Base-by-base conservation (phyloP, 352 stramenopile species). In the Globisporangium uncinulatum region DNA sequence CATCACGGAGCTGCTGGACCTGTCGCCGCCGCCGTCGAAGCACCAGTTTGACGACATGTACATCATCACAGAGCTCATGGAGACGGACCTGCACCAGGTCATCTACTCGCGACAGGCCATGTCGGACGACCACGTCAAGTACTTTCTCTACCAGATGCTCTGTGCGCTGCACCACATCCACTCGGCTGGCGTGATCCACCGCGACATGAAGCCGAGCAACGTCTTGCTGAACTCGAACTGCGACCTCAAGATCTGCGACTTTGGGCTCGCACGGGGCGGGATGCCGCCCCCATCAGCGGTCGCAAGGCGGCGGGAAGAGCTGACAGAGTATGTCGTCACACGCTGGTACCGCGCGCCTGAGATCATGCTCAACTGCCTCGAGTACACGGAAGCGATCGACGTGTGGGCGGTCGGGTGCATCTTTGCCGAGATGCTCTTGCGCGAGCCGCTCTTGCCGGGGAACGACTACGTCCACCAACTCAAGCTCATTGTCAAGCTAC, bases 21-120 rank as follows among this genome's bases (percentile, higher is more conserved):
- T 98, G 69, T 84, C 94, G 70, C 85, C 91, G 19, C 93, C 95
- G 41, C 74, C 71, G 54, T 94, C 89, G 56, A 76, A 95, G n/a
- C 86, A 95, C 59, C 83, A 97, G 49, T 98, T 98, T 60, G 73
- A 96, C 20, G 94, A 99, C 77, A 94, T 99, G 51, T 98, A 98
- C 68, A 97, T 98, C 59, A 95, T 98, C 42, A 89, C 86, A 34
- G 90, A 98, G 48, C 84, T 98, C 54, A 98, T 98, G n/a, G n/a
- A n/a, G n/a, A n/a, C n/a, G n/a, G n/a, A n/a, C n/a, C n/a, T n/a
- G n/a, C n/a, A n/a, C n/a, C 86, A 95, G 56, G 96, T 98, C 45
- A 98, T 99, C 65, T 98, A 98, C 71, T 97, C 89, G 8, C 88
- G 87, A 65, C 89, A 97, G 55, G 73, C 74, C 34, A 87, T 97